Evolutionary conservation across 495 filamentous ascomycete species (phyloP).

Genomic region (Ramalina intermedia): DNA sequence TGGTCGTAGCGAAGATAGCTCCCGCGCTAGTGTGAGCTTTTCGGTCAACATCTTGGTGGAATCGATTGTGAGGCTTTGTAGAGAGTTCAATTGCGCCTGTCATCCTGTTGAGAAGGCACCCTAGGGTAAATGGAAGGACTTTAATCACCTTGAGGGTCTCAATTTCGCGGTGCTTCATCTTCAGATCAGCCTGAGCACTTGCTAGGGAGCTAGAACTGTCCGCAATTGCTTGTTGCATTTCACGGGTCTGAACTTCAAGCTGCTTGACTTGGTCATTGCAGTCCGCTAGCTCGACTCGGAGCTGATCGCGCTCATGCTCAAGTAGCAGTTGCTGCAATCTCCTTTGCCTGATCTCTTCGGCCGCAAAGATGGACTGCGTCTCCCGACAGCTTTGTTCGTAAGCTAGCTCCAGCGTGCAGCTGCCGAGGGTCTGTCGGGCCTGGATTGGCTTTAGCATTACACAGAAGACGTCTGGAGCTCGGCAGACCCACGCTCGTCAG

Average conservation of each 20-base stretch:
- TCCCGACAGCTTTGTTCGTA: slow-evolving; percentile 45
- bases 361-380: slow-evolving; percentile 45
- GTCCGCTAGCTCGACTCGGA: slow-evolving; percentile 45
- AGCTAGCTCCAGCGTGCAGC: slow-evolving; percentile 43
- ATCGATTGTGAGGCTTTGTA: slow-evolving; percentile 47
- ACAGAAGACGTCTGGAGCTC: no score
- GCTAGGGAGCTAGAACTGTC: slow-evolving; percentile 39
- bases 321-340: slow-evolving; percentile 52
- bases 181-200: slow-evolving; percentile 39
- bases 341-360: slow-evolving; percentile 51
- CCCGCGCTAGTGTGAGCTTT: slow-evolving; percentile 58
- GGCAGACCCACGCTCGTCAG: no score
- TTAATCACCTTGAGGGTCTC: slow-evolving; percentile 48
- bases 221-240: slow-evolving; percentile 43
- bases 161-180: slow-evolving; percentile 46
- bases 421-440: slow-evolving; percentile 25
- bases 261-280: slow-evolving; percentile 34
- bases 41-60: slow-evolving; percentile 59
- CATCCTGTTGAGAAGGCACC: background rate
- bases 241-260: slow-evolving; percentile 34
- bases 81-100: slow-evolving; percentile 52
- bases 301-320: slow-evolving; percentile 53
- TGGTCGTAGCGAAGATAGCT: slow-evolving; percentile 53
- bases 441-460: no score
- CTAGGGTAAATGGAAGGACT: background rate